These are phyloP conservation scores for Lycium barbarum DNA, from an alignment of 257 asterid species.

Conservation along the genomic window DNA sequence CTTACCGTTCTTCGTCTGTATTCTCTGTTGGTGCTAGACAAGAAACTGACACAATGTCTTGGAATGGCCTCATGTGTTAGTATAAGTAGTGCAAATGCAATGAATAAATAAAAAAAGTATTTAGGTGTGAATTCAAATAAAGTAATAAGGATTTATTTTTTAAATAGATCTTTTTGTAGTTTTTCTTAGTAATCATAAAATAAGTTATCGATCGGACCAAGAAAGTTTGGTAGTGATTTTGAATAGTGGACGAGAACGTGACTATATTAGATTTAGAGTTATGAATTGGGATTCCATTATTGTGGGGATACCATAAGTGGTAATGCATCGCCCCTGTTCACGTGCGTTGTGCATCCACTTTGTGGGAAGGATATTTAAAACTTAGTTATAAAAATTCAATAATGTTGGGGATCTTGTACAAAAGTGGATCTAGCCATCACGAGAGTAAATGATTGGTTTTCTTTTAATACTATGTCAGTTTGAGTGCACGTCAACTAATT, in stretches of 20 bases:
- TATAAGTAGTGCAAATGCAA: not conserved
- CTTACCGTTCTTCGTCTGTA: too few species aligned
- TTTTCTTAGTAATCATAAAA: not conserved
- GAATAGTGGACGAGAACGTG: slow-evolving; percentile 10
- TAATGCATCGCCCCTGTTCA: slow-evolving; percentile 7
- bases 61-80: not conserved
- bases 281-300: not conserved
- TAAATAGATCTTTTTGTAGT: not conserved
- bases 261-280: not conserved
- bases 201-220: slow-evolving; percentile 14
- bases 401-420: not conserved
- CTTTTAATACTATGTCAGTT: not conserved
- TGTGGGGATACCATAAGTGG: slow-evolving; percentile 10
- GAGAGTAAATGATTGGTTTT: not conserved
- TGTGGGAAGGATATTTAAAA: slow-evolving; percentile 9
- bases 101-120: not conserved
- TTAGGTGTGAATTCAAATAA: not conserved
- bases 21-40: not conserved
- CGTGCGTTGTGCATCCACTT: slow-evolving; percentile 19
- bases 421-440: not conserved
- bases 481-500: not conserved
- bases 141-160: not conserved
- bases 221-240: slow-evolving; percentile 13
- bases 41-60: not conserved
- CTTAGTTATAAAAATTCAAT: not conserved